A percentile compares a stretch with the other conserved stretches of the same genome.
phyloP scores from a whole-genome alignment of 495 filamentous ascomycete genomes.

The Penicillium canariense region DNA sequence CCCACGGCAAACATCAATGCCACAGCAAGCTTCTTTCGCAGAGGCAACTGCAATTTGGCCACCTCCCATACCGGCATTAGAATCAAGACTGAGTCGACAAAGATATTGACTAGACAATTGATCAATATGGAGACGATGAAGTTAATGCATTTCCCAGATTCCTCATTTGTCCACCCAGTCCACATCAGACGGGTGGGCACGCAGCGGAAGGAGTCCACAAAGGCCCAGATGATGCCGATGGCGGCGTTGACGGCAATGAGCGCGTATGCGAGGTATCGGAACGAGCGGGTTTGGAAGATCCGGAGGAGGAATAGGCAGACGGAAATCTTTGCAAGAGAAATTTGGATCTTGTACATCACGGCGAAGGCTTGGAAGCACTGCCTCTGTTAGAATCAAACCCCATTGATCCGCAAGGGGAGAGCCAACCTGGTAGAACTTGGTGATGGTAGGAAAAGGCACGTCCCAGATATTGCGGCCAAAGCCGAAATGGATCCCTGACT shows the following conservation, averaged over 20 bases:
- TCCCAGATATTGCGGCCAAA: slow-evolving; percentile 36
- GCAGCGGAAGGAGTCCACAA: slow-evolving; percentile 34
- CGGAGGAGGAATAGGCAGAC: slow-evolving; percentile 48
- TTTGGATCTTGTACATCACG: slow-evolving; percentile 31
- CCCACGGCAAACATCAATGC: slow-evolving; percentile 34
- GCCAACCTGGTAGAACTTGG: slow-evolving; percentile 23
- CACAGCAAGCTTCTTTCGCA: slow-evolving; percentile 32
- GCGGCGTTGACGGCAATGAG: slow-evolving; percentile 33
- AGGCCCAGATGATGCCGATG: slow-evolving; percentile 32
- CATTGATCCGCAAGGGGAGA: not conserved
- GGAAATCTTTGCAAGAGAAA: slow-evolving; percentile 50
- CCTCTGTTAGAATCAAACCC: not conserved
- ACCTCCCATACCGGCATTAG: slow-evolving; percentile 34
- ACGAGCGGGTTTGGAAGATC: slow-evolving; percentile 35
- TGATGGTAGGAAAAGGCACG: slow-evolving; percentile 23
- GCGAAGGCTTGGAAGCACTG: slow-evolving; percentile 31
- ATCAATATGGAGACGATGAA: slow-evolving; percentile 28
- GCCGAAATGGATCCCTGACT: slow-evolving; percentile 26
- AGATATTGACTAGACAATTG: slow-evolving; percentile 32
- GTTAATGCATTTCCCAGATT: slow-evolving; percentile 25
- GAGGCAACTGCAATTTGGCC: slow-evolving; percentile 27
- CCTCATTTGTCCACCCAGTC: slow-evolving; percentile 26
- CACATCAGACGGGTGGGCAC: slow-evolving; percentile 34
- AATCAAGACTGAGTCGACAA: slow-evolving; percentile 29
- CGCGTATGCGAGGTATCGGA: slow-evolving; percentile 30